These are phyloP conservation scores for Dictyostelium intermedium DNA, from an alignment of 78 protist genomes.

Conservation along the genomic window DNA sequence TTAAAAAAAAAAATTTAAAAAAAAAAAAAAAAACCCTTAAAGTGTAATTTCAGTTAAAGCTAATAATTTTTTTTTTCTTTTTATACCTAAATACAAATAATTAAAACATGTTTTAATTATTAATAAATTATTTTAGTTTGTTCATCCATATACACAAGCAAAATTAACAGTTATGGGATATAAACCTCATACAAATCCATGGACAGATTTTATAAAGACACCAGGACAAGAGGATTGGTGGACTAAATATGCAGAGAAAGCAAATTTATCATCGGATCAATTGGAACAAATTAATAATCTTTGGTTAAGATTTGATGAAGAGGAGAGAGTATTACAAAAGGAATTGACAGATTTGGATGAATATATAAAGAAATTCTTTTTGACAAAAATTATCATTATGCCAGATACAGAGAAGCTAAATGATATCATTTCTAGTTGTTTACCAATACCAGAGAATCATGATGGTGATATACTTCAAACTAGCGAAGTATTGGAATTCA, in stretches of 20 bases:
- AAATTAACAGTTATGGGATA: constrained; percentile 53
- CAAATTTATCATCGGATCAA: constrained; percentile 41
- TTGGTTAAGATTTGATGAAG: constrained; percentile 36
- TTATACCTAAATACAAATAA: too few species aligned
- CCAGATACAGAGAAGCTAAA: constrained; percentile 29
- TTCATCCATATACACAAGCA: constrained; percentile 71
- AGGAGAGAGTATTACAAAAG: constrained; percentile 8
- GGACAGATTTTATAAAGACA: constrained; percentile 56
- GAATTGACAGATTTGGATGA: constrained; percentile 53
- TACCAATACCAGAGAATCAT: constrained; percentile 30
- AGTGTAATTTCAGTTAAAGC: too few species aligned
- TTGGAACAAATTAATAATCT: constrained; percentile 16
- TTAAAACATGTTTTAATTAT: too few species aligned
- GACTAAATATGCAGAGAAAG: constrained; percentile 43
- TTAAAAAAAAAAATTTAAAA: neutral
- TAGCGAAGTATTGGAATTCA: constrained; percentile 61
- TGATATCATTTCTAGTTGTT: neutral
- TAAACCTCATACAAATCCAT: constrained; percentile 62
- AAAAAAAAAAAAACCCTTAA: neutral
- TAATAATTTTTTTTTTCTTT: too few species aligned
- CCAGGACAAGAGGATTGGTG: constrained; percentile 60
- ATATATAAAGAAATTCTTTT: constrained; percentile 51
- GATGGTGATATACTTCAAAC: constrained; percentile 27
- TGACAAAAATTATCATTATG: constrained; percentile 21
- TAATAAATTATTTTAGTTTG: constrained; percentile 8